These are phyloP conservation scores for Cucumis melo DNA, from an alignment of 306 rosid species.

Conservation along the genomic window DNA sequence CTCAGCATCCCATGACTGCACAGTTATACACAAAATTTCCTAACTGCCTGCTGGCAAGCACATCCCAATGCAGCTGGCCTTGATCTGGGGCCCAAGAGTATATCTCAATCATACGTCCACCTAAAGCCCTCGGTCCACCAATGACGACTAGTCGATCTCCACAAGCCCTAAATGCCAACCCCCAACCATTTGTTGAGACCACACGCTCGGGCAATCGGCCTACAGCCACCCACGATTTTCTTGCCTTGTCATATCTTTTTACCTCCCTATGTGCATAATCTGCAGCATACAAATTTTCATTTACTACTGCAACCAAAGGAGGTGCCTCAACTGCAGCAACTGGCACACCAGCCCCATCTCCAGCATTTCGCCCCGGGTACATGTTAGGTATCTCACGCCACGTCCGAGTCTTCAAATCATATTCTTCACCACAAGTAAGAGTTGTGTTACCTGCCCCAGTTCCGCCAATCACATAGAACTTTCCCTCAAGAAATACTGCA, in stretches of 20 bases:
- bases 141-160: conserved; percentile 13
- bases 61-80: conserved; percentile 11
- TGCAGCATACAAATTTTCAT: conserved; percentile 54
- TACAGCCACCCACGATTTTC: conserved; percentile 19
- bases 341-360: conserved; percentile 13
- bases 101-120: conserved; percentile 13
- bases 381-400: conserved; percentile 64
- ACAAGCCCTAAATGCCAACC: conserved; percentile 10
- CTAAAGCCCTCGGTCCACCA: conserved; percentile 11
- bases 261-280: conserved; percentile 33
- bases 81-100: conserved; percentile 10
- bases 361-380: conserved; percentile 32
- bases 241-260: conserved; percentile 32
- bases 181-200: conserved; percentile 15
- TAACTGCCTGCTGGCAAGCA: conserved; percentile 5
- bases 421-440: conserved; percentile 58
- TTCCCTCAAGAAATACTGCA: conserved; percentile 44
- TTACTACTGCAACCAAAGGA: conserved; percentile 78
- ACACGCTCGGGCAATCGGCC: conserved; percentile 13
- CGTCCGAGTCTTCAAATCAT: conserved; percentile 26
- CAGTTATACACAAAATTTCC: conserved; percentile 13
- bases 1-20: conserved; percentile 18
- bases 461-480: conserved; percentile 67
- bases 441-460: conserved; percentile 20
- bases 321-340: conserved; percentile 41